Base-by-base conservation (phyloP, 1,284 basidiomycete genomes). In the Phellopilus nigrolimitatus region DNA sequence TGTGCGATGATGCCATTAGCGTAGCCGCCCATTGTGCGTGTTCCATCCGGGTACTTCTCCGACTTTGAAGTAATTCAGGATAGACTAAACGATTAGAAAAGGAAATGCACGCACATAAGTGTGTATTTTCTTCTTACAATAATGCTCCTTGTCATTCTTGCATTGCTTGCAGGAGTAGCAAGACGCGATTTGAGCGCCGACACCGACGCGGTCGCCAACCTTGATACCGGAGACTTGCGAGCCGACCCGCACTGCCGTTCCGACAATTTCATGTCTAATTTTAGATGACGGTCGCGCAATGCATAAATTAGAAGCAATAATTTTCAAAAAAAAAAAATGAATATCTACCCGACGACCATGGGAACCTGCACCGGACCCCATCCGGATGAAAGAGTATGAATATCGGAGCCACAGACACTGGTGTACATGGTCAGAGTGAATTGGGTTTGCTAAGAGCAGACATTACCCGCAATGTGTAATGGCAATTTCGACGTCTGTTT, bases 1-100 rank as follows among this genome's bases (percentile, higher is more conserved):
- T n/a, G n/a, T n/a, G n/a, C n/a, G n/a, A n/a, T n/a, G n/a, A 85
- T 78, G 56, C 74, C 76, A 28, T 78, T 81, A 3, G 79, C 74
- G 68, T 85, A 88, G 5, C 87, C 86, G 49, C 79, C 81, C 53
- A 75, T 70, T 49, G 73, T 70, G 60, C 75, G 68, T 13, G 73
- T 69, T 8, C 77, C 78, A 57, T 78, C 79, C 44, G 71, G 73
- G 63, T 80, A 80, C 49, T 70, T 68, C n/a, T 62, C 61, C 60
- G 77, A 68, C 66, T 73, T n/a, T n/a, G n/a, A n/a, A n/a, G 66
- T 1, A 13, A 5, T 17, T 22, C 6, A 13, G 25, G 5, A 13
- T 63, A 64, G 47, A 64, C 62, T 30, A 65, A 10, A 40, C 49
- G 15, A 33, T 46, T 25, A 42, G 8, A 34, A 5, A 25, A n/a